Conservation (phyloP, 768 basidiomycete genomes). For the Auricularia sp. region DNA sequence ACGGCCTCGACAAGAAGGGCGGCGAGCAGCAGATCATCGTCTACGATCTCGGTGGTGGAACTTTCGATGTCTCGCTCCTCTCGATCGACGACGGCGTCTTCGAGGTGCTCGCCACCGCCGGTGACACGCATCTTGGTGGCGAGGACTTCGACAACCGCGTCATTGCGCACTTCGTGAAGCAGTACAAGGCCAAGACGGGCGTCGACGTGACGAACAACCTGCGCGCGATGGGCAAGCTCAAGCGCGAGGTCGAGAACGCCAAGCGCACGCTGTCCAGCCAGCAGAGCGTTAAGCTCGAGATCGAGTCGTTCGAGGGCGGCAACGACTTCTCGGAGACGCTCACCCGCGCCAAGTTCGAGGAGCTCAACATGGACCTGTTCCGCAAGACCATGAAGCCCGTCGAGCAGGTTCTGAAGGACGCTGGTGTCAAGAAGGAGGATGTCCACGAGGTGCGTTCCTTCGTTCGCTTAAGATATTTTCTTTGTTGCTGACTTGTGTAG, state of each 20-base stretch:
- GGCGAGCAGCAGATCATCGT: too few relatives aligned
- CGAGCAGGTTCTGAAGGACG: constrained; percentile 96
- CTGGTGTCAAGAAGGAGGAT: constrained; percentile 95
- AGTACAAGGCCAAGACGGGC: too few relatives aligned
- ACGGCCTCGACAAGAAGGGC: constrained; percentile 79
- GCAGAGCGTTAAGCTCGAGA: constrained; percentile 85
- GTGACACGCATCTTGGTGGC: constrained; percentile 91
- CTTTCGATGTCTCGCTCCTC: constrained; percentile 95
- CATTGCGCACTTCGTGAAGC: too few relatives aligned
- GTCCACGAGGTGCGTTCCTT: constrained; percentile 63
- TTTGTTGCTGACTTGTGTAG: constrained; percentile 24
- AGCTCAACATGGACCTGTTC: constrained; percentile 98
- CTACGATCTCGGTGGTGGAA: constrained; percentile 77
- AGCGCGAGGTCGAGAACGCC: too few relatives aligned
- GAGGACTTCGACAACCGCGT: constrained; percentile 25
- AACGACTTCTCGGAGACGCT: constrained; percentile 97
- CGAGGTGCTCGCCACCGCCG: constrained; percentile 82
- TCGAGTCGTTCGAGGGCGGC: constrained; percentile 91
- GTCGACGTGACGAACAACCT: too few relatives aligned
- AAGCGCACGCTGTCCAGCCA: constrained; percentile 50
- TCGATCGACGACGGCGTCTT: constrained; percentile 92
- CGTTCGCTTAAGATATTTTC: too few relatives aligned
- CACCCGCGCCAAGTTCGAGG: constrained; percentile 97
- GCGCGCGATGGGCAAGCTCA: too few relatives aligned
- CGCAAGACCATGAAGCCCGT: constrained; percentile 99